Base-by-base conservation (phyloP, 352 stramenopile species). In the Globisporangium heterothallicum region DNA sequence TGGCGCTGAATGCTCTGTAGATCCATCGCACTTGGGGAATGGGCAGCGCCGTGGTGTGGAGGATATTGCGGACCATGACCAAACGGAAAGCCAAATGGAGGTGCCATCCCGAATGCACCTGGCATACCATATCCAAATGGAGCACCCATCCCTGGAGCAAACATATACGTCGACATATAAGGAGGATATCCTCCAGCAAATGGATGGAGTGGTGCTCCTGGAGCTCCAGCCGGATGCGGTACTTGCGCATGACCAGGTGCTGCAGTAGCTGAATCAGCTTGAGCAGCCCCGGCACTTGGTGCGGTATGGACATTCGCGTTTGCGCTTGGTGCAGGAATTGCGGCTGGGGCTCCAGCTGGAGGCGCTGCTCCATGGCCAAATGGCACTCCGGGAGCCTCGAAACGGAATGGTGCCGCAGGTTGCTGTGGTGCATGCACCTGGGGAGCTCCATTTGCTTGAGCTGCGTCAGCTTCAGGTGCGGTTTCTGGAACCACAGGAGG, bases 121-220 rank as follows among this genome's bases (percentile, higher is more conserved):
- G 72, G 68, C 58, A 85, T 72, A 0, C 73, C 78, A 24, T 70
- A 86, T 16, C 71, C 78, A 49, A 75, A 86, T 13, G 73, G 71
- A 30, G 59, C 44, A 2, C 51, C 73, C 54, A 70, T 68, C n/a
- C 46, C 57, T 27, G 66, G 61, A 21, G 55, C 64, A 63, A 82
- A 87, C 73, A 89, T 84, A 42, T 77, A 74, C 24, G 75, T 74
- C 14, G 64, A 62, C 62, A 79, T 72, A 56, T 75, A 87, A 19
- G 74, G 75, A 14, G 58, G 61, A 58, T 78, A 84, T 19, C 74
- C 75, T 36, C 53, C 56, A 13, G 62, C 53, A 63, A 69, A 82
- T 19, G 62, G 62, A 22, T 74, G 59, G 6, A 48, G n/a, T 24
- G 38, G 7, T 21, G 27, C 45, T 30, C 45, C 34, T 25, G 13